phyloP scores from a whole-genome alignment of 768 basidiomycete species.

The Chlorophyllum brunneum region DNA sequence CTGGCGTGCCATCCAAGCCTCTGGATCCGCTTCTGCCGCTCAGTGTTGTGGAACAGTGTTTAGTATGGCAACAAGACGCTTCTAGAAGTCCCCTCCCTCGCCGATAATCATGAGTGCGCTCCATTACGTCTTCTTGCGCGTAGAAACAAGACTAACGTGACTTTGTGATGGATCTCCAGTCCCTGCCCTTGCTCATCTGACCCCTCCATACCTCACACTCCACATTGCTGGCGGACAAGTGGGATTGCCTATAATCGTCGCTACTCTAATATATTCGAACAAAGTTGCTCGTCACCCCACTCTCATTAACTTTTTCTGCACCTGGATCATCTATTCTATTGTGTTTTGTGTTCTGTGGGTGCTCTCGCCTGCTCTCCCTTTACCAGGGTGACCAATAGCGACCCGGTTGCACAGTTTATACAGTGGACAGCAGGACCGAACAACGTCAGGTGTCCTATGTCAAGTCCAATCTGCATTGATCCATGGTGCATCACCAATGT shows the following conservation, averaged over 20 bases:
- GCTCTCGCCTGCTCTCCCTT: background rate
- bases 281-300: slow-evolving; percentile 44
- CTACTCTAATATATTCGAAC: slow-evolving; percentile 40
- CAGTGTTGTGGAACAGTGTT: background rate
- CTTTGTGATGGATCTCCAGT: background rate
- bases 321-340: slow-evolving; percentile 53
- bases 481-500: slow-evolving; percentile 53
- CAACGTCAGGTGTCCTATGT: slow-evolving; percentile 34
- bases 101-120: background rate
- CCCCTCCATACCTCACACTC: slow-evolving; percentile 39
- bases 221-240: slow-evolving; percentile 51
- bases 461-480: slow-evolving; percentile 49
- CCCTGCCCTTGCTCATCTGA: slow-evolving; percentile 24
- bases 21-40: background rate
- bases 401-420: slow-evolving; percentile 12
- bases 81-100: background rate
- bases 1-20: background rate
- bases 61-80: slow-evolving; percentile 10
- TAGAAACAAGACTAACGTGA: background rate
- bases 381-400: background rate
- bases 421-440: slow-evolving; percentile 11
- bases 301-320: slow-evolving; percentile 54
- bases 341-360: slow-evolving; percentile 49
- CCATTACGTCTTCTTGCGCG: background rate
- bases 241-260: slow-evolving; percentile 44